A percentile compares a stretch with the other conserved stretches of the same genome.
These are phyloP conservation scores for Botrytis elliptica DNA, from an alignment of 2,329 filamentous ascomycete species.

Conservation along the genomic window DNA sequence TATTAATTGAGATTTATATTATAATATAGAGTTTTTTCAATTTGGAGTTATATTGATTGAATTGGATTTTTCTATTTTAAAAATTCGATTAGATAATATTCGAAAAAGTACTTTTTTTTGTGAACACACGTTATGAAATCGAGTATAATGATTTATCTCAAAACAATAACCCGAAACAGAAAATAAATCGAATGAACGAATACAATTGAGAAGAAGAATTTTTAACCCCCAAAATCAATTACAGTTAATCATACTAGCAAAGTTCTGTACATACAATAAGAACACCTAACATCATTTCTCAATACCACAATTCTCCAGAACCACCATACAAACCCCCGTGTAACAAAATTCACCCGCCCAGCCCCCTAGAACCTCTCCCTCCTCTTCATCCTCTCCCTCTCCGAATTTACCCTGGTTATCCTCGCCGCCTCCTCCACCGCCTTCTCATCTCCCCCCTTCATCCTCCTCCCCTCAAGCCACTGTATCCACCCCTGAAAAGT, in stretches of 20 bases:
- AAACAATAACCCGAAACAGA: not conserved
- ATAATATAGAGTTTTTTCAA: no score
- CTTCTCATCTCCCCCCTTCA: not conserved
- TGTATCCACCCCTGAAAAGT: not conserved
- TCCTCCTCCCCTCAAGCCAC: not conserved
- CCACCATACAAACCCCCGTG: fast-evolving
- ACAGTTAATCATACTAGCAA: not conserved
- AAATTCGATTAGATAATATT: no score
- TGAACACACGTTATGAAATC: no score
- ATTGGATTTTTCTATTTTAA: no score
- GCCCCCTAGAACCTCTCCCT: not conserved
- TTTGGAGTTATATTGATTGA: no score
- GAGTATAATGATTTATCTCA: not conserved
- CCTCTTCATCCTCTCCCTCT: not conserved
- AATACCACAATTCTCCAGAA: not conserved
- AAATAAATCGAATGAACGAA: not conserved
- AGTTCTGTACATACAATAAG: not conserved
- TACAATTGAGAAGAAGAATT: not conserved
- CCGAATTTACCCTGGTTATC: not conserved
- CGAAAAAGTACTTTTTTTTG: no score
- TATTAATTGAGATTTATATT: no score
- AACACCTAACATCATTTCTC: not conserved
- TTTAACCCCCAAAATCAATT: not conserved
- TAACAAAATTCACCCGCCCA: no score
- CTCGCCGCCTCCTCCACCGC: not conserved